Evolutionary conservation across 179 eudicot genomes (phyloP).

Genomic region (Spergularia azorica): DNA sequence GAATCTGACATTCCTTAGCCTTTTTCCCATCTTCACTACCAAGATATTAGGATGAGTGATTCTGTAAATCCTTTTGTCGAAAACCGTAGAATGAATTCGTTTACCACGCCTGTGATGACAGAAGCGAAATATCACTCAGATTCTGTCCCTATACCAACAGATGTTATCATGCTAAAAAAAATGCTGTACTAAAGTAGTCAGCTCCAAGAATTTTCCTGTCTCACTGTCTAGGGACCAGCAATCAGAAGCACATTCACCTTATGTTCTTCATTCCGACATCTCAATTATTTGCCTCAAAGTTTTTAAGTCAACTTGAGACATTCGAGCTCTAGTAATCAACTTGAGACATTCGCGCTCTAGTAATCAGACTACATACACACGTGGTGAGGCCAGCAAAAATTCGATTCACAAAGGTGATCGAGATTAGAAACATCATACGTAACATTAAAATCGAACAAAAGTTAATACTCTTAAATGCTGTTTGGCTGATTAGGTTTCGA

Average conservation of each 20-base stretch:
- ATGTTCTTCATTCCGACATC: conserved; percentile 7
- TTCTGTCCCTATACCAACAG: background rate
- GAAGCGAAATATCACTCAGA: background rate
- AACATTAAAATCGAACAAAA: too few species aligned
- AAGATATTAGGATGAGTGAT: background rate
- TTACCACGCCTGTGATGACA: background rate
- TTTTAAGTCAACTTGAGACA: background rate
- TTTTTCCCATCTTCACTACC: background rate
- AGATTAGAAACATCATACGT: too few species aligned
- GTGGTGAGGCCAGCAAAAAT: too few species aligned
- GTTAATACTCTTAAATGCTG: too few species aligned
- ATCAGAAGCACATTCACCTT: conserved; percentile 11
- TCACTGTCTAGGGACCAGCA: conserved; percentile 9
- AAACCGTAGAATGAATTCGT: background rate
- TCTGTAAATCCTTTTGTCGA: background rate
- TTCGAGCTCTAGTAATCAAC: too few species aligned
- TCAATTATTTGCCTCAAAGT: conserved; percentile 5
- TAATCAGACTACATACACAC: too few species aligned
- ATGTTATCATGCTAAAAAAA: background rate
- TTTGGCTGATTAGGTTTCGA: too few species aligned
- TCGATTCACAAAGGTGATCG: too few species aligned
- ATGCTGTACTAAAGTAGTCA: background rate
- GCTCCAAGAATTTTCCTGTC: conserved; percentile 9
- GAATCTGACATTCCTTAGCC: background rate
- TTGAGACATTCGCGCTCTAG: background rate